phyloP scores from a whole-genome alignment of 2,329 filamentous ascomycete genomes.

The Pochonia chlamydosporia region DNA sequence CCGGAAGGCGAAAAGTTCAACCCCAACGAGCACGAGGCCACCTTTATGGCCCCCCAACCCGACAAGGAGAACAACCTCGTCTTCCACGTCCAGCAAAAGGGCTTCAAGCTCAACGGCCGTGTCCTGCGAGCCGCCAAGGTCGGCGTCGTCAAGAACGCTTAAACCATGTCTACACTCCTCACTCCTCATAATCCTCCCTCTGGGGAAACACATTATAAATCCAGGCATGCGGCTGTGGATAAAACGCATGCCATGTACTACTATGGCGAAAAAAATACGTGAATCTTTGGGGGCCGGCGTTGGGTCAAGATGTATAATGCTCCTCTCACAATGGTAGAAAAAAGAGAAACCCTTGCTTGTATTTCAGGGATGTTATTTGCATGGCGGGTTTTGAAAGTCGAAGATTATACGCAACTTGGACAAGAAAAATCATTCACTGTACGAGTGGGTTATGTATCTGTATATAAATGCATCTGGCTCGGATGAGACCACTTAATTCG shows the following conservation, averaged over 20 bases:
- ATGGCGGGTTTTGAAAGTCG: slow-evolving; percentile 17
- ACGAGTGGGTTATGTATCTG: background rate
- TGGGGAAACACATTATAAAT: slow-evolving; percentile 1
- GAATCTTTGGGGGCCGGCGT: slow-evolving; percentile 25
- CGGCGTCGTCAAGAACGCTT: slow-evolving; percentile 82
- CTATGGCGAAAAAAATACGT: slow-evolving; percentile 8
- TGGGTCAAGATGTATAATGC: slow-evolving; percentile 36
- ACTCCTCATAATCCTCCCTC: background rate
- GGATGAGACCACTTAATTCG: background rate
- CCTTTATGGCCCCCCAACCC: slow-evolving; percentile 83
- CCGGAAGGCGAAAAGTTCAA: slow-evolving; percentile 85
- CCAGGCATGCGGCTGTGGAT: slow-evolving; percentile 3
- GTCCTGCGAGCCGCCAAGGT: slow-evolving; percentile 91
- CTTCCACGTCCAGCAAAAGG: slow-evolving; percentile 91
- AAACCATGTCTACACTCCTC: slow-evolving; percentile 14
- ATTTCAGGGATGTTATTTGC: slow-evolving; percentile 12
- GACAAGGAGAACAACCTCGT: slow-evolving; percentile 87
- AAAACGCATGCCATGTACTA: slow-evolving; percentile 15
- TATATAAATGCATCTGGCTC: slow-evolving; percentile 3
- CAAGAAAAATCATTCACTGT: slow-evolving; percentile 5
- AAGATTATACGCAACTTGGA: slow-evolving; percentile 9
- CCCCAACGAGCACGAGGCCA: slow-evolving; percentile 93
- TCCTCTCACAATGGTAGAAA: slow-evolving; percentile 36
- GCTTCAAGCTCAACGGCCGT: slow-evolving; percentile 87
- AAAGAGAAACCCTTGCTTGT: background rate